Percentiles rank a stretch among this genome's conserved stretches.
Conservation (phyloP, 2,329 filamentous ascomycete genomes). For the Trichoderma pleuroti region DNA sequence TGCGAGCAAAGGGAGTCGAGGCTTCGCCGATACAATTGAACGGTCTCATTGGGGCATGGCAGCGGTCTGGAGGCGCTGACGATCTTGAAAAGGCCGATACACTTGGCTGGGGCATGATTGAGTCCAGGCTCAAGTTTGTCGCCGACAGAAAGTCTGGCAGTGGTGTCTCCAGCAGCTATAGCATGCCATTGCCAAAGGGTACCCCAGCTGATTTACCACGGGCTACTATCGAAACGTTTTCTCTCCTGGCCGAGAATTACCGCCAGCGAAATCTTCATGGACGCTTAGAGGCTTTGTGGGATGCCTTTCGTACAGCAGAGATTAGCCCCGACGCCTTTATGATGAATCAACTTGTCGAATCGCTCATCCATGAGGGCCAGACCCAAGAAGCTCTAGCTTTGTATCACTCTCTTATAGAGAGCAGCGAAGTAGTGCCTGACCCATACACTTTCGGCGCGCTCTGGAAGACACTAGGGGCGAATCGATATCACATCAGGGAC, state of each 20-base stretch:
- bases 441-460: conserved; percentile 66
- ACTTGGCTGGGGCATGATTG: conserved; percentile 74
- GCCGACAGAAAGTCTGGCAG: conserved; percentile 37
- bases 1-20: conserved; percentile 65
- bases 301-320: conserved; percentile 59
- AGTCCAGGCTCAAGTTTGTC: conserved; percentile 62
- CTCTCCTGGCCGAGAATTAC: conserved; percentile 70
- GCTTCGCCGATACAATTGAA: conserved; percentile 76
- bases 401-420: conserved; percentile 52
- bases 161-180: background rate
- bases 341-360: conserved; percentile 73
- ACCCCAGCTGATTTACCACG: conserved; percentile 36
- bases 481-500: conserved; percentile 41
- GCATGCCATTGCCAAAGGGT: background rate
- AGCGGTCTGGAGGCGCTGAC: conserved; percentile 57
- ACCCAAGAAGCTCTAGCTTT: conserved; percentile 52
- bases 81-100: conserved; percentile 61
- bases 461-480: conserved; percentile 57
- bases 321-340: conserved; percentile 69
- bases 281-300: conserved; percentile 58
- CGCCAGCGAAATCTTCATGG: conserved; percentile 56
- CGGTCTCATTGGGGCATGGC: conserved; percentile 74
- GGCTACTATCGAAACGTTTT: conserved; percentile 76
- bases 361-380: conserved; percentile 58
- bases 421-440: conserved; percentile 55